Percentiles rank a stretch among this genome's conserved stretches.
Conservation (phyloP, 495 filamentous ascomycete species). For the Paragyromitra xinjiangensis region DNA sequence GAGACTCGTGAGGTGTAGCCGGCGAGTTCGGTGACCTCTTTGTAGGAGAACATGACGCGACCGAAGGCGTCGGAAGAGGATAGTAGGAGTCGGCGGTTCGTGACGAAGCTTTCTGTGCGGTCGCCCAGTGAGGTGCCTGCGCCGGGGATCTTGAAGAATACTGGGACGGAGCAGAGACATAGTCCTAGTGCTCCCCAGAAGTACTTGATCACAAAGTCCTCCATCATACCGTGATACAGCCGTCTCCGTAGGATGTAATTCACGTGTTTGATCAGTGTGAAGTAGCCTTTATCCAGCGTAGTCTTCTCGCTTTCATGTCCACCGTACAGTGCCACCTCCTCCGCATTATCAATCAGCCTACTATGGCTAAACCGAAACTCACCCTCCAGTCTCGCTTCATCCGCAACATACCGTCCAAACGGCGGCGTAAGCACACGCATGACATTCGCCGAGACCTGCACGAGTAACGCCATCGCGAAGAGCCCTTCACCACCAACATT, state of each 20-base stretch:
- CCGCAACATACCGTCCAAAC: slow-evolving; percentile 97
- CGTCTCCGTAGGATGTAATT: slow-evolving; percentile 90
- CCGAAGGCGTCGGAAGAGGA: slow-evolving; percentile 95
- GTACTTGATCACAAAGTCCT: slow-evolving; percentile 99
- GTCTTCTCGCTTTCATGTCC: slow-evolving; percentile 98
- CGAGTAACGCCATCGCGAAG: slow-evolving; percentile 91
- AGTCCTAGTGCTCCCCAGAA: slow-evolving; percentile 97
- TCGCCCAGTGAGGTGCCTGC: slow-evolving; percentile 81
- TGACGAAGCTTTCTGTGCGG: slow-evolving; percentile 93
- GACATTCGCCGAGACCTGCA: slow-evolving; percentile 88
- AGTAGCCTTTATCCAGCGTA: slow-evolving; percentile 96
- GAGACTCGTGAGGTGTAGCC: slow-evolving; percentile 94
- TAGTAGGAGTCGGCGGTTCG: slow-evolving; percentile 88
- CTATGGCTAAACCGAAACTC: slow-evolving; percentile 97
- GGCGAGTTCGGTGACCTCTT: slow-evolving; percentile 92
- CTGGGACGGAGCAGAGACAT: slow-evolving; percentile 92
- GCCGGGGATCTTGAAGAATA: slow-evolving; percentile 92
- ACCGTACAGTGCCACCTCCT: slow-evolving; percentile 91
- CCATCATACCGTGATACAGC: slow-evolving; percentile 97
- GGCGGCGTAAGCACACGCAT: slow-evolving; percentile 97
- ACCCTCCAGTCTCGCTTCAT: slow-evolving; percentile 91
- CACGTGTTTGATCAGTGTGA: slow-evolving; percentile 98
- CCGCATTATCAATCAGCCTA: slow-evolving; percentile 89
- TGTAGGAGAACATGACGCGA: slow-evolving; percentile 97
- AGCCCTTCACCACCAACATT: slow-evolving; percentile 94